Base-by-base conservation (phyloP, 176 grass and related monocot species). In the Ensete ventricosum region DNA sequence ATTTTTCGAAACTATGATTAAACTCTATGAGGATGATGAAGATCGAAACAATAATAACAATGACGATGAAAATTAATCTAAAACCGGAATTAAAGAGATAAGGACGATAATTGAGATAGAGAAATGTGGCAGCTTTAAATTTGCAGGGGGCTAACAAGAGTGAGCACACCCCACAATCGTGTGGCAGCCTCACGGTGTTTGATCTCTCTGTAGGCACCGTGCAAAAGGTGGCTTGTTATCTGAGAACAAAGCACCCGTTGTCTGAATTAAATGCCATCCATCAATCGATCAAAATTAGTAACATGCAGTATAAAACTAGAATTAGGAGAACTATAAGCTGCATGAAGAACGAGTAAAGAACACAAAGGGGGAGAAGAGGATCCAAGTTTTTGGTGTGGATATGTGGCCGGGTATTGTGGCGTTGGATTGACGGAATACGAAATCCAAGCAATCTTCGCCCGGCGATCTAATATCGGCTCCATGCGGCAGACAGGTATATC, bases 401-500 rank as follows among this genome's bases (percentile, higher is more conserved):
- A 55, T 76, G 69, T 82, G 9, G 81, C 79, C 84, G 82, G 84
- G 27, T 54, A 86, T 78, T 82, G 69, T 82, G 84, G 84, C 79
- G 11, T 79, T 86, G 79, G 84, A 82, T 63, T 43, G 68, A 82
- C 34, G 25, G 65, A 79, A 75, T 21, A 86, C 20, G 3, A 60
- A 52, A 66, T 77, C 80, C 74, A 82, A 73, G 79, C 79, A 74
- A 86, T 82, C 79, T 82, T 86, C 69, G 24, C 24, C 84, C 82
- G 84, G 75, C 77, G 20, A 21, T 55, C 67, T 23, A 26, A 70
- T 86, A 34, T 86, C 29, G 84, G 84, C 79, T 86, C 84, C 73
- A 86, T 79, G 80, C 79, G 75, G 84, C 84, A 86, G 84, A 75
- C 79, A 78, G 77, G 77, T 23, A 50, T 66, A 82, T 82, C 69